Evolutionary conservation across 2,329 filamentous ascomycete species (phyloP), one percentile per base, ranked within the genome.

Genomic region (Beauveria sp.): DNA sequence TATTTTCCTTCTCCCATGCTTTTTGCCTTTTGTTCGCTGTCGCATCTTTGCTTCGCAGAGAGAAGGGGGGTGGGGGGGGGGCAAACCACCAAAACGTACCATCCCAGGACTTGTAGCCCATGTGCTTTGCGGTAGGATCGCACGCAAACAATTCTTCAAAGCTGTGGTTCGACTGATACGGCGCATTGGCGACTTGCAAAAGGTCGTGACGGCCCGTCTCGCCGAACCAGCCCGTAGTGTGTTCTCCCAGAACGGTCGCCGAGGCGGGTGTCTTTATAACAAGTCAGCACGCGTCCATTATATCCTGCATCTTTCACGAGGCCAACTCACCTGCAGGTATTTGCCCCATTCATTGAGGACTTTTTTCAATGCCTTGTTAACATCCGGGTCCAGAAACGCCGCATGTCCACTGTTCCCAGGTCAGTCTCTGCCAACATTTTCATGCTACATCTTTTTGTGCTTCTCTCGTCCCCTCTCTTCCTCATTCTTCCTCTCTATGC

Each of bases 81-180:
- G 34, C 12, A 5, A n/a, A 34, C 3, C 2, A 12, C 12, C 10
- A 20, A 60, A 60, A 61, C 70, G 67, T 68, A 80, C 79, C 76
- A 61, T 90, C 87, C 87, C 87, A 90, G 0, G 84, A 88, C 61
- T 77, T 82, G 75, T 77, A 90, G n/a, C 87, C 86, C 64, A 83
- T 78, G 68, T 86, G 69, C 66, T 80, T 73, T 5, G 76, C 75
- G 0, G 68, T 72, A 0, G 84, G 79, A 46, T 88, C 81, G 68
- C 86, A 89, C 20, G 79, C 65, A 70, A 82, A 89, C 68, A 87
- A 77, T 24, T 87, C 78, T 62, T 86, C 80, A 63, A 87, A 87
- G 53, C 71, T 76, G 67, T 79, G 70, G 22, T 65, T 61, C 0
- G 79, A 75, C 58, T 73, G 66, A 28, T 72, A 68, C 0, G 80